Evolutionary conservation across 169 alveolate species (phyloP), one percentile per base, ranked within the genome.

Genomic region (Theileria annulata): DNA sequence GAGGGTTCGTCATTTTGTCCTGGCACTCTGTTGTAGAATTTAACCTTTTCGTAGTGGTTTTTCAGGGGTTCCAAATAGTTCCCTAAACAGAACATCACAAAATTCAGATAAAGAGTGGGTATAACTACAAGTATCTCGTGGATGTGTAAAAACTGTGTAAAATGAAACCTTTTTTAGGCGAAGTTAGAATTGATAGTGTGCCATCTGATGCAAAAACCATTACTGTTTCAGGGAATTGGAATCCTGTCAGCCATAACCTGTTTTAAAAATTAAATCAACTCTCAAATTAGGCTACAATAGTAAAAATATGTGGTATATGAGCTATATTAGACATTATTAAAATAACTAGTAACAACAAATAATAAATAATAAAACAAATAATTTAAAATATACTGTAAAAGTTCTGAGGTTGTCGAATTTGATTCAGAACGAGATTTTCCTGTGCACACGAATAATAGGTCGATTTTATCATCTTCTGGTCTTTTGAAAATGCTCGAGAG

Each of bases 211-310:
- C 31, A 64, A 94, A 94, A 12, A 88, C 77, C 62, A 94, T 87
- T 73, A 94, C 90, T 0, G 97, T 94, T 64, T 94, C 97, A 0
- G 97, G 95, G 63, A 94, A 93, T 74, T 94, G 96, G 64, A 92
- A 94, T 3, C 97, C 97, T 28, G 93, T 91, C 60, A 94, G 80
- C 97, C 97, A 94, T 78, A 92, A 79, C 77, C 95, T 92, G 79
- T 60, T 69, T 35, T 62, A 80, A 48, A 70, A 85, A 27, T 63
- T 42, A 42, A 85, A 75, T 13, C 77, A 84, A 59, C 78, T 67
- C 25, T 58, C 91, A 30, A 66, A 77, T 27, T 76, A 9, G 4
- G 12, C 71, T 3, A 66, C 73, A 42, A 0, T 10, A 66, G 1
- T 30, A 59, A 10, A 59, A 27, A 31, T 28, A 59, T 59, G 0